A percentile compares a stretch with the other conserved stretches of the same genome.
These are phyloP conservation scores for Ceratobasidium sp. DNA, from an alignment of 1,284 basidiomycete species.

Conservation along the genomic window DNA sequence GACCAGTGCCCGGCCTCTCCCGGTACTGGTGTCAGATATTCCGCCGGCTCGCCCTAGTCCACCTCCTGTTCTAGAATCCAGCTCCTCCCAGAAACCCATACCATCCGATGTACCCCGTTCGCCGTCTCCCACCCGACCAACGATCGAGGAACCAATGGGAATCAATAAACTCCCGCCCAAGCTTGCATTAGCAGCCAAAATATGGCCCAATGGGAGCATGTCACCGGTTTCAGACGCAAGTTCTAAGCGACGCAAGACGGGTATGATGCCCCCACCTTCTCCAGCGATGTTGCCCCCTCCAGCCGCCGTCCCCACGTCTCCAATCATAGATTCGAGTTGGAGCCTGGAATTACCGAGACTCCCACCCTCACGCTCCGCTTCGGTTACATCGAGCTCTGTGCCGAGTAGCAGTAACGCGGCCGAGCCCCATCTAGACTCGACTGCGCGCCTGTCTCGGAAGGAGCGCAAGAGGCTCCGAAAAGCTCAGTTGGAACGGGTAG, in stretches of 20 bases:
- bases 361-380: slow-evolving; percentile 18
- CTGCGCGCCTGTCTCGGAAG: slow-evolving; percentile 26
- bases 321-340: background rate
- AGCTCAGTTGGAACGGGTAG: background rate
- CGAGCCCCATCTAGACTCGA: slow-evolving; percentile 6
- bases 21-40: too few species aligned
- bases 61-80: background rate
- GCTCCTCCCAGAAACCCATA: background rate
- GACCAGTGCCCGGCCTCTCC: background rate
- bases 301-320: too few species aligned
- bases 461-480: slow-evolving; percentile 30
- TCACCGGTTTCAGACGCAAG: slow-evolving; percentile 17
- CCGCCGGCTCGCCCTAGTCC: background rate
- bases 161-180: slow-evolving; percentile 25
- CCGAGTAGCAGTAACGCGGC: slow-evolving; percentile 9
- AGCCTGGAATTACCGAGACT: background rate
- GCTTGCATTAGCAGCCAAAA: slow-evolving; percentile 15
- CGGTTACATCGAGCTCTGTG: background rate
- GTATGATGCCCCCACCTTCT: slow-evolving; percentile 23
- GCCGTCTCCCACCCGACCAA: background rate
- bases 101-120: background rate
- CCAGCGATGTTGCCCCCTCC: too few species aligned
- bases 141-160: slow-evolving; percentile 18
- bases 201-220: slow-evolving; percentile 1
- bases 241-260: slow-evolving; percentile 13